A percentile compares a stretch with the other conserved stretches of the same genome.
phyloP scores from a whole-genome alignment of 139 green algal species.

The Volvox africanus region DNA sequence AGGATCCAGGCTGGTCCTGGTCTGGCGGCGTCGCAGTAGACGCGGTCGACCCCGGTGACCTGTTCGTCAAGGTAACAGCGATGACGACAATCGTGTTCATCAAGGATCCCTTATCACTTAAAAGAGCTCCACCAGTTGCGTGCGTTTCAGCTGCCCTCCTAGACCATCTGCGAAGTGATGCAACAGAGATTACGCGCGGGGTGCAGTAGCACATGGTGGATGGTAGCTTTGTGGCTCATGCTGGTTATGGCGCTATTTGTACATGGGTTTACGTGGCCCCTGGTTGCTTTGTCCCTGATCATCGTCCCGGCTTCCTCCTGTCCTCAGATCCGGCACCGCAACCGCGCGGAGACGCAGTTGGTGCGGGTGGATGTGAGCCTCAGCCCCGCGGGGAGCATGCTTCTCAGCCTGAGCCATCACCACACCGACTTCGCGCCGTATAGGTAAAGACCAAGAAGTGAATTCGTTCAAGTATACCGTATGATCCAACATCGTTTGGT shows the following conservation, averaged over 20 bases:
- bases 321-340: slow-evolving; percentile 60
- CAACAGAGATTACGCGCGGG: no score
- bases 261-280: no score
- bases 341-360: slow-evolving; percentile 77
- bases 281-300: not conserved
- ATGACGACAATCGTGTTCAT: not conserved
- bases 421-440: slow-evolving; percentile 60
- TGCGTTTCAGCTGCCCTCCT: no score
- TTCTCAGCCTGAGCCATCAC: slow-evolving; percentile 67
- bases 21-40: slow-evolving; percentile 81
- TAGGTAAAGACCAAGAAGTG: slow-evolving; percentile 3
- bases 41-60: slow-evolving; percentile 64
- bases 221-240: no score
- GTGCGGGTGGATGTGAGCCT: slow-evolving; percentile 72
- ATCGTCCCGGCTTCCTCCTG: not conserved
- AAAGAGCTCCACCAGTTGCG: no score
- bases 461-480: no score
- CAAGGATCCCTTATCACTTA: not conserved
- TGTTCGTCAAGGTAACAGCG: slow-evolving; percentile 75
- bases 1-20: slow-evolving; percentile 88
- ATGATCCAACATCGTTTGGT: no score
- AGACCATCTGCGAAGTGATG: no score
- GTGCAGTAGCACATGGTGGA: no score
- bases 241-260: no score
- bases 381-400: slow-evolving; percentile 48